Base-by-base conservation (phyloP, 805 yeast genomes). In the Saccharomycopsis sp. region DNA sequence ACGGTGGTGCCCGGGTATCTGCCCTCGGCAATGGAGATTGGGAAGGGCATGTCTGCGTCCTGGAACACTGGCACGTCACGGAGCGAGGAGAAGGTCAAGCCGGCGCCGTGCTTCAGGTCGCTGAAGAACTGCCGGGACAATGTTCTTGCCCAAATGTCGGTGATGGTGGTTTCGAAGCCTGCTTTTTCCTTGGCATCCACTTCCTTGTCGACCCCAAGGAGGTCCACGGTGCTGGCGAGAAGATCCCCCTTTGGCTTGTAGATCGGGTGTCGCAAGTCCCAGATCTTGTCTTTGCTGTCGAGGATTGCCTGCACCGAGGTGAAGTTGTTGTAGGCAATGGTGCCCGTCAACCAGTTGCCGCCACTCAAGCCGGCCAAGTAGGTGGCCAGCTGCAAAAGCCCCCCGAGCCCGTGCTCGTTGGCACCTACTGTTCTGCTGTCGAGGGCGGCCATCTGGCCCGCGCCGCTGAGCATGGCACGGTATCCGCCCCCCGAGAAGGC, bases 401-500 rank as follows among this genome's bases (percentile, higher is more conserved):
- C 94, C 25, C 89, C 88, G 31, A 85, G 57, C 10, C 82, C 80
- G 4, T 67, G 64, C 20, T 61, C 62, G 3, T 75, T 64, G 10
- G 76, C 68, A 42, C 68, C 71, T 6, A 53, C 60, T 2, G 92
- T 78, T 50, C 94, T 65, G 53, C 76, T 75, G 57, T 86, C 96
- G 45, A 83, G 60, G 1, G 89, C 95, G 1, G 88, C 65, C 16
- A 86, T 61, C 56, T 77, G 75, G 26, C 95, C 95, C 10, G 94
- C 95, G 2, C 94, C 95, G 43, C 69, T 62, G 34, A 86, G 61
- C 85, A 86, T 83, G 25, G 95, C 94, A 47, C 96, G 70, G 58
- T 83, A 86, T 3, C 95, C 95, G 55, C 96, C 95, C 34, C 95
- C 95, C 12, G 84, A 69, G 50, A 78, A 75, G 5, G 86, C 78